These are phyloP conservation scores for Paramecium tetraurelia DNA, from an alignment of 73 alveolate species.

Conservation along the genomic window DNA sequence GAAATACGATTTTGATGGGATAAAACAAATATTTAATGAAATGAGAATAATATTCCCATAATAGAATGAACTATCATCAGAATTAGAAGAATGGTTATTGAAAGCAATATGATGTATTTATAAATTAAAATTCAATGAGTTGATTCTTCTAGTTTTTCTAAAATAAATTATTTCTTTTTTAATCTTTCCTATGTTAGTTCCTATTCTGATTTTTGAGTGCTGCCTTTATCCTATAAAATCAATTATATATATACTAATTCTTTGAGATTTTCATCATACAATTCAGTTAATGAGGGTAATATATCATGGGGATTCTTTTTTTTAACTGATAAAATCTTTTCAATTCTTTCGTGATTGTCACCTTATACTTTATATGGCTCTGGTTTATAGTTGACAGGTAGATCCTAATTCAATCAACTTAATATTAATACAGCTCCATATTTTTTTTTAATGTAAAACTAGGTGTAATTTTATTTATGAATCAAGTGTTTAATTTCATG, in stretches of 20 bases:
- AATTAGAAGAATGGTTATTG: constrained; percentile 1
- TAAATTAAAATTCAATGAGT: neutral
- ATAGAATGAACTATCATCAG: neutral
- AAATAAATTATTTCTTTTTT: constrained; percentile 42
- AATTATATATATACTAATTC: neutral
- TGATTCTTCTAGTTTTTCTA: constrained; percentile 35
- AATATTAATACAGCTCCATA: constrained; percentile 48
- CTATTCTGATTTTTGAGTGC: constrained; percentile 52
- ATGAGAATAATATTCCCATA: neutral
- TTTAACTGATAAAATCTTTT: constrained; percentile 55
- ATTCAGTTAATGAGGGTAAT: constrained; percentile 57
- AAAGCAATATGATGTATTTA: neutral
- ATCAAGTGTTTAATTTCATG: constrained; percentile 28
- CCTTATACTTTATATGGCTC: constrained; percentile 63
- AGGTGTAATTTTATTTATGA: constrained; percentile 28
- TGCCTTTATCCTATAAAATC: neutral
- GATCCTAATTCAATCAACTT: neutral
- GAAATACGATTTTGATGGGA: constrained; percentile 46
- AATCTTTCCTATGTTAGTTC: constrained; percentile 34
- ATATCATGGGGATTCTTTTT: constrained; percentile 55
- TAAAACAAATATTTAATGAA: neutral
- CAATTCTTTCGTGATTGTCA: constrained; percentile 60
- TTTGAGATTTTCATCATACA: constrained; percentile 45
- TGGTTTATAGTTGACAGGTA: constrained; percentile 68
- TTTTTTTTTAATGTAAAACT: constrained; percentile 60